Evolutionary conservation across 805 yeast species (phyloP).

Genomic region (Kregervanrija pseudodelftensis): DNA sequence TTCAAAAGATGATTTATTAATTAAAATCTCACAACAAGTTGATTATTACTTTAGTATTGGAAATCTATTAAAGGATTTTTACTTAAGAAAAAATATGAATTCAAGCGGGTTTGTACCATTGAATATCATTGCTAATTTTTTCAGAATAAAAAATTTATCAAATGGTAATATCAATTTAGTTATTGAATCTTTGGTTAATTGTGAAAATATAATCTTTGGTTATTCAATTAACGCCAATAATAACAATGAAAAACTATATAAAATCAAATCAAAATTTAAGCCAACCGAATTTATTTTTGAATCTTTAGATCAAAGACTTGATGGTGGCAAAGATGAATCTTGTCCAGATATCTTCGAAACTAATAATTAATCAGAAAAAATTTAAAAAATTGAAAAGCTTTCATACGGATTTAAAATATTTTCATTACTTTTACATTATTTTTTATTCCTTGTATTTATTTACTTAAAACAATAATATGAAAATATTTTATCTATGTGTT

Average conservation of each 20-base stretch:
- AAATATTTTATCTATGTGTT: neutral
- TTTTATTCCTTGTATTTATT: too few relatives aligned
- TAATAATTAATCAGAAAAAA: neutral
- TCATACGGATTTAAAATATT: too few relatives aligned
- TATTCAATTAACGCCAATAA: slow-evolving; percentile 21
- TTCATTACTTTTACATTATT: too few relatives aligned
- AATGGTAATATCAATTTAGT: slow-evolving; percentile 48
- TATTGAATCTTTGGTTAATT: slow-evolving; percentile 45
- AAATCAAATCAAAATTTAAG: slow-evolving; percentile 23
- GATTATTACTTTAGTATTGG: slow-evolving; percentile 89
- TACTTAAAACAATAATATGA: neutral
- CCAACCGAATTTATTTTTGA: slow-evolving; percentile 56
- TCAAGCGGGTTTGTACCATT: slow-evolving; percentile 66
- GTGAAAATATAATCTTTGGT: slow-evolving; percentile 38
- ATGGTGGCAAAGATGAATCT: slow-evolving; percentile 35
- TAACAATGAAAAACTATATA: slow-evolving; percentile 25
- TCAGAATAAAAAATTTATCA: slow-evolving; percentile 64
- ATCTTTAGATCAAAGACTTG: slow-evolving; percentile 41
- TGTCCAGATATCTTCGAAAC: slow-evolving; percentile 3
- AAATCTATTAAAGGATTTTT: slow-evolving; percentile 80
- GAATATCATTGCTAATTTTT: slow-evolving; percentile 56
- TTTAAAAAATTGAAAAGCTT: too few relatives aligned
- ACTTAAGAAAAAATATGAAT: slow-evolving; percentile 75
- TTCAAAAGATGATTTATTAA: slow-evolving; percentile 16
- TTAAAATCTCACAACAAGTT: slow-evolving; percentile 46